Evolutionary conservation across 2,329 filamentous ascomycete genomes (phyloP).

Genomic region (Leptographium wingfieldii): DNA sequence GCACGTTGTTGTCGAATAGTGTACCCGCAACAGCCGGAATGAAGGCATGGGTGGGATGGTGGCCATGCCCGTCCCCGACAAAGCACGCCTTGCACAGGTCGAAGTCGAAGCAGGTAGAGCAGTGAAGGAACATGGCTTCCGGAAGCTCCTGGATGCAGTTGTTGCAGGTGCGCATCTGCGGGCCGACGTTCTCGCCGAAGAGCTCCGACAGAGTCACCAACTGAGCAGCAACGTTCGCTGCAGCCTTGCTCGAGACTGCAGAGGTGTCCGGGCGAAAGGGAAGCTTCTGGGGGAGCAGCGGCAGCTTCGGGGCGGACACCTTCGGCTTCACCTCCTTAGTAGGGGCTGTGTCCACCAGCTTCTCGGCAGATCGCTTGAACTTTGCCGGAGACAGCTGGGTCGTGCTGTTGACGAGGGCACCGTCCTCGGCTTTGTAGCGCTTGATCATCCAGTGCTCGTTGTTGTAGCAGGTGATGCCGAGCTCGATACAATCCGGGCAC

Average conservation of each 20-base stretch:
- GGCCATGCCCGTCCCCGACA: slow-evolving; percentile 63
- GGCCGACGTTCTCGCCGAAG: background rate
- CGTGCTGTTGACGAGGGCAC: slow-evolving; percentile 69
- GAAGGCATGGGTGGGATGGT: slow-evolving; percentile 82
- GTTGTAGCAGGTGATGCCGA: slow-evolving; percentile 64
- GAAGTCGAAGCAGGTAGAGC: slow-evolving; percentile 73
- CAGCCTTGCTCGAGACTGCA: background rate
- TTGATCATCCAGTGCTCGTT: slow-evolving; percentile 90
- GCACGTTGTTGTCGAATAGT: slow-evolving; percentile 46
- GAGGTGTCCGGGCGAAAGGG: background rate
- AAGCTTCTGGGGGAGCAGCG: background rate
- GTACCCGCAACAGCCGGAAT: slow-evolving; percentile 51
- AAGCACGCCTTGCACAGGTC: slow-evolving; percentile 85
- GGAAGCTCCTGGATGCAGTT: slow-evolving; percentile 54
- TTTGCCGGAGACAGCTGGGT: slow-evolving; percentile 70
- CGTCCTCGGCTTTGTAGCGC: slow-evolving; percentile 59
- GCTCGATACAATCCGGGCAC: slow-evolving; percentile 65
- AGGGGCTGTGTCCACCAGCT: background rate
- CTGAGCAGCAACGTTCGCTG: background rate
- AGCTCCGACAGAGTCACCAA: background rate
- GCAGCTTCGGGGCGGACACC: background rate
- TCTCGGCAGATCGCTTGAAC: slow-evolving; percentile 13
- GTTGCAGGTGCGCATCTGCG: slow-evolving; percentile 53
- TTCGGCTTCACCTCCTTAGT: background rate
- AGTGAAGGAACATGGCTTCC: slow-evolving; percentile 75